Conservation (phyloP, 805 yeast species). For the Tetrapisispora nanseiensis region DNA sequence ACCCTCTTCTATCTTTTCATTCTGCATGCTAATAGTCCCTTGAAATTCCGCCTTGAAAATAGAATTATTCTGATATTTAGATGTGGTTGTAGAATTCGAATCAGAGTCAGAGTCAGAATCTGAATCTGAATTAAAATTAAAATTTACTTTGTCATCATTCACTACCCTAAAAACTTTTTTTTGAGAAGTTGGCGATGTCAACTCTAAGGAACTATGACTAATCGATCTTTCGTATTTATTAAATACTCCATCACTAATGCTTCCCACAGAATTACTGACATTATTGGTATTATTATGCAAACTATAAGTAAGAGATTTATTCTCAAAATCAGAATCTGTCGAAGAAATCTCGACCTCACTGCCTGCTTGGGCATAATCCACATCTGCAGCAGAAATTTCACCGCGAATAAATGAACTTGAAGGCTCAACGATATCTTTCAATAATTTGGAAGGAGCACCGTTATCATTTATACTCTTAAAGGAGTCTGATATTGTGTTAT, state of each 20-base stretch:
- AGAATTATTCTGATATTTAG: not conserved
- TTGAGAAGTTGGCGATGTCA: not conserved
- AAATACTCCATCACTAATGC: not conserved
- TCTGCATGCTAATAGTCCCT: no score
- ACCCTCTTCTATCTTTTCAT: no score
- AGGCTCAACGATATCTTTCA: not conserved
- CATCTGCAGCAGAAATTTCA: no score
- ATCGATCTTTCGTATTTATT: not conserved
- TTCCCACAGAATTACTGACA: not conserved
- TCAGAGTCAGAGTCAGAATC: constrained; percentile 8
- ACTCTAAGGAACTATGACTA: not conserved
- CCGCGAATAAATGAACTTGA: not conserved
- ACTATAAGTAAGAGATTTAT: not conserved
- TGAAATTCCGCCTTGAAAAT: no score
- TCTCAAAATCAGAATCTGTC: not conserved
- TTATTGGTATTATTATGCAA: not conserved
- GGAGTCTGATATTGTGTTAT: not conserved
- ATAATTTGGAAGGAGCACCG: not conserved
- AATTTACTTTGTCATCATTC: constrained; percentile 24
- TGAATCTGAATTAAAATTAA: constrained; percentile 15
- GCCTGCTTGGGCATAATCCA: no score
- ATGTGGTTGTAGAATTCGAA: constrained; percentile 4
- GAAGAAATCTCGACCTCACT: no score
- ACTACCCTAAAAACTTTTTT: constrained; percentile 22
- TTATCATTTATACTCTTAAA: not conserved